These are phyloP conservation scores for Blastobotrys parvus DNA, from an alignment of 805 yeast species.

Conservation along the genomic window DNA sequence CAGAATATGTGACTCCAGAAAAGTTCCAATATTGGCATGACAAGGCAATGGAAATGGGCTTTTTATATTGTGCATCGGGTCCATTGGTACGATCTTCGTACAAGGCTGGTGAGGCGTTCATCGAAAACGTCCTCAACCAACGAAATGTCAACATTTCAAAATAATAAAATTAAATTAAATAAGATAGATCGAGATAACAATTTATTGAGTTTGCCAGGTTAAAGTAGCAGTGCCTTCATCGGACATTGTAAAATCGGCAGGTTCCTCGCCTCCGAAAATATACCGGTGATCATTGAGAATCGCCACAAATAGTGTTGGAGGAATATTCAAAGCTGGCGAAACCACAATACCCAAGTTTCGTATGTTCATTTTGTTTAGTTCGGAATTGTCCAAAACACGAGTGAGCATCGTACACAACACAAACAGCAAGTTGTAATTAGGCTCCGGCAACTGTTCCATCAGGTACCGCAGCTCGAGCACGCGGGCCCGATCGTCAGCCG, in stretches of 20 bases:
- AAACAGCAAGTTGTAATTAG: slow-evolving; percentile 51
- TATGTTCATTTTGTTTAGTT: slow-evolving; percentile 73
- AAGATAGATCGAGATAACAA: neutral
- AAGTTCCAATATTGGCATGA: slow-evolving; percentile 91
- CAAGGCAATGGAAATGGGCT: slow-evolving; percentile 78
- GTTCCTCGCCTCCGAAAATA: no score
- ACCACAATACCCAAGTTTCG: slow-evolving; percentile 73
- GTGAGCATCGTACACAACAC: slow-evolving; percentile 61
- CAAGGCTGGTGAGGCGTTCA: slow-evolving; percentile 97
- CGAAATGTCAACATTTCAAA: slow-evolving; percentile 31
- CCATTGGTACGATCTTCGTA: slow-evolving; percentile 94
- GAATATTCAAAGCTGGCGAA: slow-evolving; percentile 68
- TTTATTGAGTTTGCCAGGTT: neutral
- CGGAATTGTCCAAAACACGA: slow-evolving; percentile 52
- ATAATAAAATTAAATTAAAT: neutral
- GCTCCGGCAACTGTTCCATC: slow-evolving; percentile 37
- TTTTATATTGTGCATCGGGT: slow-evolving; percentile 93
- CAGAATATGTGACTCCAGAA: slow-evolving; percentile 88
- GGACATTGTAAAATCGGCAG: no score
- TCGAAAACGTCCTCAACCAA: slow-evolving; percentile 83
- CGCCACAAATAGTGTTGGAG: slow-evolving; percentile 50
- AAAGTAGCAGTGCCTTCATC: no score
- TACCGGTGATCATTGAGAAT: slow-evolving; percentile 55
- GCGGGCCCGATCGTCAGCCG: slow-evolving; percentile 20
- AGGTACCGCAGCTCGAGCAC: slow-evolving; percentile 26